These are phyloP conservation scores for Mortierella sp. DNA, from an alignment of 371 early-diverging fungal species.

Conservation along the genomic window DNA sequence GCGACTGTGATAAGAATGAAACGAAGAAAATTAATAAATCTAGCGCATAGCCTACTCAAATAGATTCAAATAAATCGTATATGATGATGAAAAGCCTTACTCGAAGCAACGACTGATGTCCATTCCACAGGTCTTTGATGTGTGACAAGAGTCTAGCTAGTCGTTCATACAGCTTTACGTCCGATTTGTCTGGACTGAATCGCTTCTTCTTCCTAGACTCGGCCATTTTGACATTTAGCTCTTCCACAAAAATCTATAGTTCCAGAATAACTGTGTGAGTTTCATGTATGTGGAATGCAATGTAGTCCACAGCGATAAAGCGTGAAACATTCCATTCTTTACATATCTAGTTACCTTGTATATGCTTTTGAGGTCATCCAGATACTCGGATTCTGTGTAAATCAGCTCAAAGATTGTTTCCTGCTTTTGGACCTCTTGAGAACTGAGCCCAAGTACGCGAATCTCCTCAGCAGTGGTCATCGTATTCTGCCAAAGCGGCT, in stretches of 20 bases:
- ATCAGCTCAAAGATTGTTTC: slow-evolving; percentile 56
- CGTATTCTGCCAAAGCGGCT: slow-evolving; percentile 52
- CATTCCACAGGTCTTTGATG: slow-evolving; percentile 54
- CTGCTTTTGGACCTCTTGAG: slow-evolving; percentile 48
- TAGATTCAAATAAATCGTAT: neutral
- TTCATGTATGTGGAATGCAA: neutral
- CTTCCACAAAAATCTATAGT: slow-evolving; percentile 47
- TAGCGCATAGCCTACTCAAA: neutral
- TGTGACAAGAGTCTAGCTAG: slow-evolving; percentile 45
- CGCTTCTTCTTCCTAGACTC: slow-evolving; percentile 46
- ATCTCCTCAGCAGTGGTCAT: slow-evolving; percentile 48
- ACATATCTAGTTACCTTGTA: slow-evolving; percentile 29
- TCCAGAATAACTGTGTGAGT: neutral
- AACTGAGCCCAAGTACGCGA: slow-evolving; percentile 24
- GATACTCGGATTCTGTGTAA: slow-evolving; percentile 50
- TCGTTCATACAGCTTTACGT: slow-evolving; percentile 37
- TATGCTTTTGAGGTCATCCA: slow-evolving; percentile 52
- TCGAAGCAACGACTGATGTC: slow-evolving; percentile 44
- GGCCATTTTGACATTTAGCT: slow-evolving; percentile 47
- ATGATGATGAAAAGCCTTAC: slow-evolving; percentile 10
- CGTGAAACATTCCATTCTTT: neutral
- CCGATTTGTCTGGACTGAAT: slow-evolving; percentile 41
- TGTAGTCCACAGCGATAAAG: neutral
- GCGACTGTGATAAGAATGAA: slow-evolving; percentile 16
- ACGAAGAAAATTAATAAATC: neutral